A percentile compares a stretch with the other conserved stretches of the same genome.
phyloP scores from a whole-genome alignment of 2,329 filamentous ascomycete species.

The Diaporthe amygdali region DNA sequence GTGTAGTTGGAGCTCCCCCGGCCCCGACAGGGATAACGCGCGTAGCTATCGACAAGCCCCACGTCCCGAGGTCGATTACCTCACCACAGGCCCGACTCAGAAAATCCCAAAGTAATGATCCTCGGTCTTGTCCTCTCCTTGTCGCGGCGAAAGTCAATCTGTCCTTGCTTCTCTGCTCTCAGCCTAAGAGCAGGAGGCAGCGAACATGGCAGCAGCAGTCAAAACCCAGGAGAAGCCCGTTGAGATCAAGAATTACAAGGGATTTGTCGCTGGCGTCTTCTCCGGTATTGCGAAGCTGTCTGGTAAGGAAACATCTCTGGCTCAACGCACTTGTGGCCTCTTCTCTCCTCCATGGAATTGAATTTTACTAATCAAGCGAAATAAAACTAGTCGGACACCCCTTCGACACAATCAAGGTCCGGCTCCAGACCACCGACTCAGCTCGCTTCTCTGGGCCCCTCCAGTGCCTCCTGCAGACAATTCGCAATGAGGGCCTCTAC shows the following conservation, averaged over 20 bases:
- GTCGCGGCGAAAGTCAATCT: not conserved
- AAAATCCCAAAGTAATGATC: not conserved
- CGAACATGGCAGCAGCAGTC: conserved; percentile 18
- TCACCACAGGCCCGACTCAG: conserved; percentile 6
- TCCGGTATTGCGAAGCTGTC: conserved; percentile 89
- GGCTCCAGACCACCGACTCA: conserved; percentile 82
- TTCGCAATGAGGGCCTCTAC: conserved; percentile 82
- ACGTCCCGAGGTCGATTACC: conserved; percentile 18
- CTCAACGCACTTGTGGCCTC: not conserved
- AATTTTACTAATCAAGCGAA: not conserved
- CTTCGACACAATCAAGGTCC: conserved; percentile 97
- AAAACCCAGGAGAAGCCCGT: conserved; percentile 38
- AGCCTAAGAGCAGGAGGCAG: not conserved
- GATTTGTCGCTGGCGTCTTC: conserved; percentile 97
- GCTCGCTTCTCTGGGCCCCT: conserved; percentile 84
- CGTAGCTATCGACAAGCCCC: not conserved
- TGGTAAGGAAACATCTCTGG: conserved; percentile 58
- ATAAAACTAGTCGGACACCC: conserved; percentile 64
- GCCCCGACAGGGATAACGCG: not conserved
- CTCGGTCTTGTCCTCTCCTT: not conserved
- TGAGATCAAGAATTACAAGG: conserved; percentile 74
- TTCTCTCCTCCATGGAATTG: not conserved
- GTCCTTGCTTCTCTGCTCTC: not conserved
- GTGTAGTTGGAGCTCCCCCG: not conserved
- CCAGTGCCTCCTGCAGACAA: conserved; percentile 82